Conservation (phyloP, 495 filamentous ascomycete species). For the Talaromyces ruber region DNA sequence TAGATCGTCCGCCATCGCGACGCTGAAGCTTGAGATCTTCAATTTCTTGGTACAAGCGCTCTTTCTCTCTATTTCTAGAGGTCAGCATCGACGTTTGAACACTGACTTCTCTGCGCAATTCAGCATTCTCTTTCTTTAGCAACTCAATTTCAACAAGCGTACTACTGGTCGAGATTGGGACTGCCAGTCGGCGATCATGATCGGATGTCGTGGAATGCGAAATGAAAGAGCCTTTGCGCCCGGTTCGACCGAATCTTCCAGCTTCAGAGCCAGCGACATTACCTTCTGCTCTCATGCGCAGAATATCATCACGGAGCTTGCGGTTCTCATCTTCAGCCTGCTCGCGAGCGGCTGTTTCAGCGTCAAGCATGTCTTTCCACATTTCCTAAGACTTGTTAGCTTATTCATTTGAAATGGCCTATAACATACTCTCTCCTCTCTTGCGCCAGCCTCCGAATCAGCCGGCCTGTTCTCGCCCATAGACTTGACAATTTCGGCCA, state of each 20-base stretch:
- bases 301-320: constrained; percentile 75
- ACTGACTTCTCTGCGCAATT: constrained; percentile 82
- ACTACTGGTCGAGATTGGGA: constrained; percentile 46
- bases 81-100: constrained; percentile 98
- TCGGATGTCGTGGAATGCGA: constrained; percentile 55
- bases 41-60: constrained; percentile 91
- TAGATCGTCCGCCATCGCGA: constrained; percentile 50
- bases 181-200: constrained; percentile 42
- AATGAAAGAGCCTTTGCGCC: constrained; percentile 46
- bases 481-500: constrained; percentile 69
- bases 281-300: constrained; percentile 62
- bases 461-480: constrained; percentile 56
- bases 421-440: constrained; percentile 64
- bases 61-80: constrained; percentile 88
- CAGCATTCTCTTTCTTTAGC: constrained; percentile 84
- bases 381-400: constrained; percentile 46
- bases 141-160: constrained; percentile 74
- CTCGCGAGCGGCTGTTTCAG: constrained; percentile 82
- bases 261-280: constrained; percentile 16
- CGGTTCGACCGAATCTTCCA: constrained; percentile 37
- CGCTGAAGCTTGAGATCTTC: constrained; percentile 90
- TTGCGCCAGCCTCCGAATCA: constrained; percentile 60
- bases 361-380: constrained; percentile 92
- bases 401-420: not conserved
- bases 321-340: constrained; percentile 85